These are phyloP conservation scores for Mycena capillaripes DNA, from an alignment of 768 basidiomycete genomes.

Conservation along the genomic window DNA sequence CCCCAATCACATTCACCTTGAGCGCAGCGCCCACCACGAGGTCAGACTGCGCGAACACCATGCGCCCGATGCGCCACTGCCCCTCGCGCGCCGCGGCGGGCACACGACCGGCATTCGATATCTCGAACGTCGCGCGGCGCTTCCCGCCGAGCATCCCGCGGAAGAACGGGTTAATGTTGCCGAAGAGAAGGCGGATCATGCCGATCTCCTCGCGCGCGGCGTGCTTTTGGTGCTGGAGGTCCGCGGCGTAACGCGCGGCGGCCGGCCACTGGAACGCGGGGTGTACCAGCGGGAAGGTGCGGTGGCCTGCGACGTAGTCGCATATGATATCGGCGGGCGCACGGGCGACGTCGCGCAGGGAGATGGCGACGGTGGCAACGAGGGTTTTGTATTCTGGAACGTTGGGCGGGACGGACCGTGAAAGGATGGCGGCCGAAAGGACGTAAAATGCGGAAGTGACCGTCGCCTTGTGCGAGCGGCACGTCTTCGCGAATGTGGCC, in stretches of 20 bases:
- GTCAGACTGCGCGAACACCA: constrained; percentile 49
- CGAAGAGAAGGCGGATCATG: constrained; percentile 50
- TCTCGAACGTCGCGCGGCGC: constrained; percentile 47
- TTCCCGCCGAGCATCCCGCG: constrained; percentile 51
- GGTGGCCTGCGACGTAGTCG: constrained; percentile 47
- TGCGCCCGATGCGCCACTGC: constrained; percentile 39
- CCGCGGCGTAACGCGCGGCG: constrained; percentile 45
- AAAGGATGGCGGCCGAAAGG: constrained; percentile 42
- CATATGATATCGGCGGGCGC: constrained; percentile 48
- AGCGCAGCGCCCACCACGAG: constrained; percentile 45
- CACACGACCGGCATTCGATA: constrained; percentile 57
- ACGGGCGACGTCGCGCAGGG: constrained; percentile 48
- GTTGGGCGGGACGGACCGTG: constrained; percentile 39
- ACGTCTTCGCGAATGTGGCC: constrained; percentile 41
- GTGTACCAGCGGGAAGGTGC: constrained; percentile 42
- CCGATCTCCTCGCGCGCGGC: constrained; percentile 44
- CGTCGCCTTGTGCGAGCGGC: constrained; percentile 49
- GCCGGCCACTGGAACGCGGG: constrained; percentile 49
- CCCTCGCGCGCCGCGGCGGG: background rate
- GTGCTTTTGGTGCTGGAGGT: constrained; percentile 41
- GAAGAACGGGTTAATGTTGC: constrained; percentile 47
- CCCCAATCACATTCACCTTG: constrained; percentile 47
- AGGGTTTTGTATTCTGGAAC: constrained; percentile 35
- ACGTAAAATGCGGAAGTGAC: constrained; percentile 48
- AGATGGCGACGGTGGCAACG: constrained; percentile 47